phyloP scores from a whole-genome alignment of 305 asterid species.

The Fraxinus ornus region DNA sequence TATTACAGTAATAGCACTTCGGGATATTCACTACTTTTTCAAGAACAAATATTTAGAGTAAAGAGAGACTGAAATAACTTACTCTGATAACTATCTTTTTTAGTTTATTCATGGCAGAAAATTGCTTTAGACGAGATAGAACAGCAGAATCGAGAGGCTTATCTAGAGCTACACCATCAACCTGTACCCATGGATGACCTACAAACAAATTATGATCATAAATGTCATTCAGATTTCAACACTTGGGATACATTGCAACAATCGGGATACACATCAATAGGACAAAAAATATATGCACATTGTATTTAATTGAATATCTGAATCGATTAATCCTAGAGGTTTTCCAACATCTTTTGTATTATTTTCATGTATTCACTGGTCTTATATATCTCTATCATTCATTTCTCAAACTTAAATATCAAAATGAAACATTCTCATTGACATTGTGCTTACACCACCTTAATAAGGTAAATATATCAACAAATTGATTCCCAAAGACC shows the following conservation, averaged over 20 bases:
- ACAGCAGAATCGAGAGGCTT: constrained; percentile 90
- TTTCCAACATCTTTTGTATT: not conserved
- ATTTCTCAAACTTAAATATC: not conserved
- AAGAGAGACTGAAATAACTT: constrained; percentile 22
- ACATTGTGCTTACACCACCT: not conserved
- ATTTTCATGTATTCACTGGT: not conserved
- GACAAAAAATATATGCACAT: not conserved
- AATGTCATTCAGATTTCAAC: constrained; percentile 2
- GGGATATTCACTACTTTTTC: not conserved
- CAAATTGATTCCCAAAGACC: not conserved
- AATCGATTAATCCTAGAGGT: not conserved
- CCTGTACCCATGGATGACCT: constrained; percentile 93
- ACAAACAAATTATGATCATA: constrained; percentile 13
- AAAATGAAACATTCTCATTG: not conserved
- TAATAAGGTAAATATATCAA: not conserved
- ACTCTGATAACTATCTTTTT: constrained; percentile 88
- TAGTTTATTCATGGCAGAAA: constrained; percentile 86
- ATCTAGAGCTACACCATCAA: constrained; percentile 74
- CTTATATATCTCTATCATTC: not conserved
- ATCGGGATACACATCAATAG: not conserved
- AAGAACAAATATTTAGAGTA: not conserved
- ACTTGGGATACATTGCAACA: not conserved
- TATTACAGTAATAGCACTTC: not conserved
- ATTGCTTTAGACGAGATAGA: constrained; percentile 72
- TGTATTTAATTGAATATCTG: not conserved